Conservation (phyloP, 441 rosid species). For the Adansonia gregorii region DNA sequence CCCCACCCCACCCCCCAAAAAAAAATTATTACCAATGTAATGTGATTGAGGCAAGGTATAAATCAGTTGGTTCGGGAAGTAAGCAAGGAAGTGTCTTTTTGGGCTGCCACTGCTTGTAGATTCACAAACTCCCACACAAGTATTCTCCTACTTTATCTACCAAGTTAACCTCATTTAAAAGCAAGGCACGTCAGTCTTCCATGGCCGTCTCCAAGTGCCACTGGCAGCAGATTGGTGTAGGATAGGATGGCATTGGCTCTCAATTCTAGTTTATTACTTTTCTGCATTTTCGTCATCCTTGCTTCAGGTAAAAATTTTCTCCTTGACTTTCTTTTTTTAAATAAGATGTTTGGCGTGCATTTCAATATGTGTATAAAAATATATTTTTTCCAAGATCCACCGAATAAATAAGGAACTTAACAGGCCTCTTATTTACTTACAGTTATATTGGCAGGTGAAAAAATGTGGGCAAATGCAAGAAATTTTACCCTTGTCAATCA, state of each 20-base stretch:
- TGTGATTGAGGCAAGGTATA: slow-evolving; percentile 42
- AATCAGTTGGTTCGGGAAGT: slow-evolving; percentile 27
- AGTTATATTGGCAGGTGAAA: slow-evolving; percentile 25
- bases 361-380: no score
- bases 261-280: slow-evolving; percentile 14
- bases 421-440: background rate
- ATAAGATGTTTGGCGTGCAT: no score
- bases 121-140: slow-evolving; percentile 44
- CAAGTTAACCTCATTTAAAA: slow-evolving; percentile 14
- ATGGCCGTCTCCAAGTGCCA: background rate
- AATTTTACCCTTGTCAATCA: slow-evolving; percentile 52
- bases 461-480: slow-evolving; percentile 36
- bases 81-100: slow-evolving; percentile 48
- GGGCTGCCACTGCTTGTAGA: slow-evolving; percentile 20
- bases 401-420: no score
- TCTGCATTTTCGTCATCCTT: slow-evolving; percentile 29
- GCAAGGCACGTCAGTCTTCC: background rate
- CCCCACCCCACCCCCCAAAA: no score
- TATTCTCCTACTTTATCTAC: slow-evolving; percentile 31
- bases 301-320: slow-evolving; percentile 40
- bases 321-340: background rate
- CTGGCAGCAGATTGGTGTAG: background rate
- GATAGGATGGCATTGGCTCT: slow-evolving; percentile 35
- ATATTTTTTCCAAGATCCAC: no score
- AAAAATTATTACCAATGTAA: background rate